Evolutionary conservation across 2,329 filamentous ascomycete species (phyloP).

Genomic region (Pyrenophora seminiperda): DNA sequence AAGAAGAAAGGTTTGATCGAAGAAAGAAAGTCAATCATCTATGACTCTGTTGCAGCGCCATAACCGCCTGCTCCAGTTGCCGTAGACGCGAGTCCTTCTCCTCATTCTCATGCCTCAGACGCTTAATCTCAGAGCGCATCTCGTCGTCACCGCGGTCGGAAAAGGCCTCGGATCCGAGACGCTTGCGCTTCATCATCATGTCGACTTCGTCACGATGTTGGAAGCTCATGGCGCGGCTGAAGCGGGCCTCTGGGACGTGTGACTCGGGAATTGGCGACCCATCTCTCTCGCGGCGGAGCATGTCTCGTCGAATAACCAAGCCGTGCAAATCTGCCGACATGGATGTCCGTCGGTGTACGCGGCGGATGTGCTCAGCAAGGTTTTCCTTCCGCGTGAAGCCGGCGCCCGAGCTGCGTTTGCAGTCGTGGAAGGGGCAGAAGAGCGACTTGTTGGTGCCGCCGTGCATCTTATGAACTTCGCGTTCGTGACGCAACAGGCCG

Average conservation of each 20-base stretch:
- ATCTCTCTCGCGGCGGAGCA: conserved; percentile 23
- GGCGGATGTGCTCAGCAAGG: conserved; percentile 86
- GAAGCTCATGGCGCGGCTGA: conserved; percentile 22
- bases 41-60: conserved; percentile 40
- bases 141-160: conserved; percentile 37
- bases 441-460: conserved; percentile 85
- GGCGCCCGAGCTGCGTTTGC: conserved; percentile 85
- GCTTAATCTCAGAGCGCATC: conserved; percentile 49
- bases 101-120: conserved; percentile 49
- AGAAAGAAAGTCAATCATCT: conserved; percentile 10
- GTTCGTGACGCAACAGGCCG: conserved; percentile 84
- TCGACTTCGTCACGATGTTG: conserved; percentile 36
- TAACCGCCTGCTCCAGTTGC: conserved; percentile 45
- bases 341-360: conserved; percentile 68
- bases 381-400: conserved; percentile 95
- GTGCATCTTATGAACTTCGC: conserved; percentile 90
- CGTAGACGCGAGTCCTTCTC: conserved; percentile 48
- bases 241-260: conserved; percentile 35
- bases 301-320: conserved; percentile 38
- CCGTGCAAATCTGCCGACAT: conserved; percentile 44
- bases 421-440: conserved; percentile 83
- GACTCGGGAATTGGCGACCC: conserved; percentile 28
- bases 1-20: too few species aligned
- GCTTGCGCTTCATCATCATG: conserved; percentile 40
- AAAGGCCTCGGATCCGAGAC: conserved; percentile 34